Percentiles rank a stretch among this genome's conserved stretches.
phyloP scores from a whole-genome alignment of 768 basidiomycete species.

The Russula sp. region DNA sequence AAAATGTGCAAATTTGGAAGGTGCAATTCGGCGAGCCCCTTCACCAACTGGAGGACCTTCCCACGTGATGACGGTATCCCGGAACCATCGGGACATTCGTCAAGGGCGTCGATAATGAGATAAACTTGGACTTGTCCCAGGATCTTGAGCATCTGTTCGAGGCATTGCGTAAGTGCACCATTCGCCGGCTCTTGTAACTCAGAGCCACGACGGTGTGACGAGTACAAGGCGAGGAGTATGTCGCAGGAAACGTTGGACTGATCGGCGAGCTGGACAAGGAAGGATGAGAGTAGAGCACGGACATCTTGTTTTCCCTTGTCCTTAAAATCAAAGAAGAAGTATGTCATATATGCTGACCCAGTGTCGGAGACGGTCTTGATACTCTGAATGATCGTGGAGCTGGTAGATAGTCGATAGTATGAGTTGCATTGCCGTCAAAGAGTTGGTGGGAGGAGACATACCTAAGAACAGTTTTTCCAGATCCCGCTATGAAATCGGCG shows the following conservation, averaged over 20 bases:
- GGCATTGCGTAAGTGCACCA: not conserved
- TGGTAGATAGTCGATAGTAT: not conserved
- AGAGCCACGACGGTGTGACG: not conserved
- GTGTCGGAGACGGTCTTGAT: not conserved
- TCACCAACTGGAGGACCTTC: not conserved
- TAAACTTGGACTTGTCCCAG: not conserved
- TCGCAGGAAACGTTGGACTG: not conserved
- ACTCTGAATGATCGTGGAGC: slow-evolving; percentile 2
- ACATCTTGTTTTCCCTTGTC: not conserved
- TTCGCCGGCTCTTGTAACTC: not conserved
- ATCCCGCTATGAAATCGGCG: slow-evolving; percentile 1
- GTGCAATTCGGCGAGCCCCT: not conserved
- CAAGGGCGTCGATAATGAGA: not conserved
- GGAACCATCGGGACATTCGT: not conserved
- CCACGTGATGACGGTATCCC: not conserved
- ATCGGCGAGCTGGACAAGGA: not conserved
- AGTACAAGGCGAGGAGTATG: not conserved
- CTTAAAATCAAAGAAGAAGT: not conserved
- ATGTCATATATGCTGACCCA: not conserved
- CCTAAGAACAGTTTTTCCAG: slow-evolving; percentile 5
- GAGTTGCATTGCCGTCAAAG: not conserved
- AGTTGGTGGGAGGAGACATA: not conserved
- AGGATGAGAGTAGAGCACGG: not conserved
- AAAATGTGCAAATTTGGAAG: not conserved
- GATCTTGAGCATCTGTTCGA: not conserved